Evolutionary conservation across 1,284 basidiomycete genomes (phyloP), one percentile per base, ranked within the genome.

Genomic region (Dichomitus squalens): DNA sequence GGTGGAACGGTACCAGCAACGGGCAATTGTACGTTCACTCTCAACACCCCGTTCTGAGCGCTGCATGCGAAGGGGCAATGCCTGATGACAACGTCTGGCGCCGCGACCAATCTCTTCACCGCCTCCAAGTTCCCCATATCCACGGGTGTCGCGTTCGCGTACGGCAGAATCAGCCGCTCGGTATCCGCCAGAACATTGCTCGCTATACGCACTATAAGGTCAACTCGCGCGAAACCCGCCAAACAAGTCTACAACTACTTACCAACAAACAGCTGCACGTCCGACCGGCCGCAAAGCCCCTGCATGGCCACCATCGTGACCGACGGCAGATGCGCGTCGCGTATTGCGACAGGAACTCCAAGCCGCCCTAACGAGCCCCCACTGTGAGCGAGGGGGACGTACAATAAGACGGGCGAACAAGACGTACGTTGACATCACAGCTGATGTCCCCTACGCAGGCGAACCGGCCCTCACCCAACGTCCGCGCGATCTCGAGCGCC

Each of bases 361-460:
- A 80, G 4, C 91, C 92, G 27, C 95, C 94, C 85, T 92, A 23
- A 20, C 5, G 16, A n/a, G n/a, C 11, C 6, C 16, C 11, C 18
- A n/a, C 12, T 25, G 34, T 35, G 7, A 35, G 35, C 14, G n/a
- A n/a, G 21, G 5, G 12, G 23, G 12, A 14, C 14, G 11, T 4
- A 21, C 20, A 16, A 35, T 12, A 35, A 3, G 16, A 18, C n/a
- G 48, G 48, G 47, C 47, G 36, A 14, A n/a, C 7, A 35, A 23
- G 20, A 67, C 76, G 35, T 53, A 89, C 91, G 69, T 85, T 82
- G 16, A 94, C 79, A 69, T 96, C 93, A 67, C 93, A 95, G 58
- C 86, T 92, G 35, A 96, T 88, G 67, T 96, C 94, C 6, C 91
- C 91, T 21, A 96, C 81, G 52, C 86, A 89, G 9, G 79, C 78